Evolutionary conservation across 805 yeast genomes (phyloP).

Genomic region (Barnettozyma wickerhamii): DNA sequence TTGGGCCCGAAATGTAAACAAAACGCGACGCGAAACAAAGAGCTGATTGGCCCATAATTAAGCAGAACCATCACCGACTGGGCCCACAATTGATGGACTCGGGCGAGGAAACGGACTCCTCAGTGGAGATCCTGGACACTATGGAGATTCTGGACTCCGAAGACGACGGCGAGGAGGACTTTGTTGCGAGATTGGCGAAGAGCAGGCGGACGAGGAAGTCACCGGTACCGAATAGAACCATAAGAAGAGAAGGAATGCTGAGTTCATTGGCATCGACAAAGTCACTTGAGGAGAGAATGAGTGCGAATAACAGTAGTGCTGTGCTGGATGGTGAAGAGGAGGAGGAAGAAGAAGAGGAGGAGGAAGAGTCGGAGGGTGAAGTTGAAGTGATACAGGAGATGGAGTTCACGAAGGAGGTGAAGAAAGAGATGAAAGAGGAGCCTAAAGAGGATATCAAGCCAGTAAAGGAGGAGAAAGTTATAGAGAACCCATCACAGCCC

Average conservation of each 20-base stretch:
- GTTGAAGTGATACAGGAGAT: neutral
- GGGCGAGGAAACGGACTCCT: constrained; percentile 2
- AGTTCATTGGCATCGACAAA: neutral
- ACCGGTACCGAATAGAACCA: neutral
- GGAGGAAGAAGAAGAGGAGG: neutral
- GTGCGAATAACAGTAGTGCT: neutral
- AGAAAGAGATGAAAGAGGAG: neutral
- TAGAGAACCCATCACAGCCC: too few species aligned
- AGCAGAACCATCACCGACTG: too few species aligned
- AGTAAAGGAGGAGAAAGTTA: too few species aligned
- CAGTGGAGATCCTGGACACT: constrained; percentile 9
- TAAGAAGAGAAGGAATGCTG: neutral
- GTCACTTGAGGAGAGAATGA: neutral
- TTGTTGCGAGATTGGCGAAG: neutral
- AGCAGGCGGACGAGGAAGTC: neutral
- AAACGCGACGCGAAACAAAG: too few species aligned
- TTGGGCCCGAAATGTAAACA: too few species aligned
- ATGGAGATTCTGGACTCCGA: constrained; percentile 20
- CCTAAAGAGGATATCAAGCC: too few species aligned
- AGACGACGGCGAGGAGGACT: constrained; percentile 11
- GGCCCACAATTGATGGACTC: too few species aligned
- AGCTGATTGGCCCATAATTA: too few species aligned
- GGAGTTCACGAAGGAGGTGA: neutral
- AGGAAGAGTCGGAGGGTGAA: neutral
- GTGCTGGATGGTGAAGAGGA: neutral